phyloP scores from a whole-genome alignment of 495 filamentous ascomycete species.

The Tuber umbilicatum region DNA sequence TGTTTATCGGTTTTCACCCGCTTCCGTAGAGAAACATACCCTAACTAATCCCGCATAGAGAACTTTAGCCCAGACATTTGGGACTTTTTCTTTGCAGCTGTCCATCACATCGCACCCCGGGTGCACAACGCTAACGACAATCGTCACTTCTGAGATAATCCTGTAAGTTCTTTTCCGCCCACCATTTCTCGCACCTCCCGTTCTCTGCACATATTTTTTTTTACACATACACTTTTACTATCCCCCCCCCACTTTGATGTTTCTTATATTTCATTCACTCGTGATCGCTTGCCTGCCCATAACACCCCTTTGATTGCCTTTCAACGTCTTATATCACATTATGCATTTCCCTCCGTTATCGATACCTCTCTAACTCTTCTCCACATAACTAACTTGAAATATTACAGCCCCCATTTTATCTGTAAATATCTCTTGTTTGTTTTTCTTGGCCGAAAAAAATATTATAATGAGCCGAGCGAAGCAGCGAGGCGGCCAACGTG shows the following conservation, averaged over 20 bases:
- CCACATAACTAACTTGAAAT: conserved; percentile 22
- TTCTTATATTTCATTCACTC: neutral
- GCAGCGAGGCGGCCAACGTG: conserved; percentile 26
- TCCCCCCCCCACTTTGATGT: neutral
- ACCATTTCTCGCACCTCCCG: neutral
- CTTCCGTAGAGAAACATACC: neutral
- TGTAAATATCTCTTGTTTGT: conserved; percentile 27
- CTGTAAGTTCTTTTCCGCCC: neutral
- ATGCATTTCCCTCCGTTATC: neutral
- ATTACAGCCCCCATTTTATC: conserved; percentile 23
- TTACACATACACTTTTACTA: neutral
- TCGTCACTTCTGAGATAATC: conserved; percentile 2
- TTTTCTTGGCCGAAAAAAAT: conserved; percentile 10
- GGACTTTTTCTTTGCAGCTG: conserved; percentile 1
- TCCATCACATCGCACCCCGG: neutral
- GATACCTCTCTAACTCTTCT: conserved; percentile 16
- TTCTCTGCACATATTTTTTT: neutral
- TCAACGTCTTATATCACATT: neutral
- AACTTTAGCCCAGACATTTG: neutral
- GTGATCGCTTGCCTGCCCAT: neutral
- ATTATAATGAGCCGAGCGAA: conserved; percentile 35
- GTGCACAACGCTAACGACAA: conserved; percentile 2
- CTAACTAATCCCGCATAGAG: conserved; percentile 2
- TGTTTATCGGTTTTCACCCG: conserved; percentile 1
- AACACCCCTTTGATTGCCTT: neutral